These are phyloP conservation scores for Anastatica hierochuntica DNA, from an alignment of 345 rosid species.

Conservation along the genomic window DNA sequence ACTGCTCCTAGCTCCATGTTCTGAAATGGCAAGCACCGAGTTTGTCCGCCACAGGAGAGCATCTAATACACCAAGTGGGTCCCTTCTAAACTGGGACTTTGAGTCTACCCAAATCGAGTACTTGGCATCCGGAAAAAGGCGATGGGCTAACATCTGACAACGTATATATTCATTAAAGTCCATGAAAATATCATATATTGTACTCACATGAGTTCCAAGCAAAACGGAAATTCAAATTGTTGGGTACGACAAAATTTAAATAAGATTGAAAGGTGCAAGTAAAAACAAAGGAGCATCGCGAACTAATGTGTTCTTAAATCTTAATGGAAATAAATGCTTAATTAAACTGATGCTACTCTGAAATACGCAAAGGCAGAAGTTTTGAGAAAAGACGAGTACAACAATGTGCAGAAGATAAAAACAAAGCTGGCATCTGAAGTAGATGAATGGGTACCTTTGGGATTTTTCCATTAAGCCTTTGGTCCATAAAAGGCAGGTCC, in stretches of 20 bases:
- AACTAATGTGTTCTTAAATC: no score
- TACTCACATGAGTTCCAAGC: no score
- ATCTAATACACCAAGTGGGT: constrained; percentile 81
- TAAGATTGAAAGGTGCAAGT: no score
- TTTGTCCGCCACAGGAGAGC: constrained; percentile 88
- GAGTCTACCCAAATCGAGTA: constrained; percentile 97
- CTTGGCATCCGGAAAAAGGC: constrained; percentile 69
- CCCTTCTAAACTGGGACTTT: constrained; percentile 93
- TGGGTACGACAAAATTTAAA: no score
- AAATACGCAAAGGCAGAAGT: not conserved
- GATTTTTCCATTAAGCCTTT: constrained; percentile 92
- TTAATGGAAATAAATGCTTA: no score
- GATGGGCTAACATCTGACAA: constrained; percentile 83
- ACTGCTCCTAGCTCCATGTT: constrained; percentile 93
- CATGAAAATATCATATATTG: not conserved
- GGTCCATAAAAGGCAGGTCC: constrained; percentile 81
- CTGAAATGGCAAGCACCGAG: constrained; percentile 81
- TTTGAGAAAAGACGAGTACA: not conserved
- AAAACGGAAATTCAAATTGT: no score
- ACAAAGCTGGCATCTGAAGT: no score
- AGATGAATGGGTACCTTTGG: constrained; percentile 60
- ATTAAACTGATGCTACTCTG: no score
- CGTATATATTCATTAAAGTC: constrained; percentile 5
- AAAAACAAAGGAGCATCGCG: no score
- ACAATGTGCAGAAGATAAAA: not conserved